These are phyloP conservation scores for Pythium utonaiense DNA, from an alignment of 352 stramenopile genomes.

Conservation along the genomic window DNA sequence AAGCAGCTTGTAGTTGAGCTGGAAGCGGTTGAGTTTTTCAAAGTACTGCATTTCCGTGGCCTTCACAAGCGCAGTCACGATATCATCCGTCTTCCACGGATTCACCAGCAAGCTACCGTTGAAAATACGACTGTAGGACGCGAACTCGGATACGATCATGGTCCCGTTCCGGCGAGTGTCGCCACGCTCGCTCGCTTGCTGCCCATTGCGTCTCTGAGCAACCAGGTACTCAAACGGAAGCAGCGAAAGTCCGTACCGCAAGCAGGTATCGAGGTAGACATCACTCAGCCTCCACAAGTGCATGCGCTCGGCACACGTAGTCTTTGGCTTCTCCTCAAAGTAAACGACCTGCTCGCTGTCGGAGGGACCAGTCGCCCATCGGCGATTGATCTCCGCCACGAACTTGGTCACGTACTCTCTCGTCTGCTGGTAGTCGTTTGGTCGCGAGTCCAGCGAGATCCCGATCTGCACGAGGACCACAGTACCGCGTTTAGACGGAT, in stretches of 20 bases:
- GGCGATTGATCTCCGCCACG: conserved; percentile 90
- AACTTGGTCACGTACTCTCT: conserved; percentile 89
- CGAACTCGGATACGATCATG: conserved; percentile 97
- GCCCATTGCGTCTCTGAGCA: conserved; percentile 50
- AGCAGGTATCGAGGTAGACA: conserved; percentile 64
- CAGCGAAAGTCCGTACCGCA: conserved; percentile 62
- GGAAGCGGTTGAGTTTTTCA: conserved; percentile 68
- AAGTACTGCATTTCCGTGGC: conserved; percentile 74
- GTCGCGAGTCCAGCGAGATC: conserved; percentile 62
- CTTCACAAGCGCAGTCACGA: conserved; percentile 65
- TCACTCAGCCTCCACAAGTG: conserved; percentile 68
- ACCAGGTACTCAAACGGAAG: conserved; percentile 79
- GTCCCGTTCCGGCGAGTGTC: conserved; percentile 57
- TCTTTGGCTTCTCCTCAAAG: conserved; percentile 67
- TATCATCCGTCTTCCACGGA: conserved; percentile 94
- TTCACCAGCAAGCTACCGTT: conserved; percentile 96
- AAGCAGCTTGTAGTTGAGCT: conserved; percentile 88
- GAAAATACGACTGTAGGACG: conserved; percentile 94
- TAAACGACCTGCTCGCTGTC: conserved; percentile 50
- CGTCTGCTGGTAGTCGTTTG: conserved; percentile 93
- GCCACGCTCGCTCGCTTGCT: conserved; percentile 27
- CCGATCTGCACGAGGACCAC: conserved; percentile 82
- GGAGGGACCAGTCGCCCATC: conserved; percentile 28
- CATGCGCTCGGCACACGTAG: conserved; percentile 63
- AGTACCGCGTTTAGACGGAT: conserved; percentile 60